These are phyloP conservation scores for Claviceps maximensis DNA, from an alignment of 2,329 filamentous ascomycete species.

Conservation along the genomic window DNA sequence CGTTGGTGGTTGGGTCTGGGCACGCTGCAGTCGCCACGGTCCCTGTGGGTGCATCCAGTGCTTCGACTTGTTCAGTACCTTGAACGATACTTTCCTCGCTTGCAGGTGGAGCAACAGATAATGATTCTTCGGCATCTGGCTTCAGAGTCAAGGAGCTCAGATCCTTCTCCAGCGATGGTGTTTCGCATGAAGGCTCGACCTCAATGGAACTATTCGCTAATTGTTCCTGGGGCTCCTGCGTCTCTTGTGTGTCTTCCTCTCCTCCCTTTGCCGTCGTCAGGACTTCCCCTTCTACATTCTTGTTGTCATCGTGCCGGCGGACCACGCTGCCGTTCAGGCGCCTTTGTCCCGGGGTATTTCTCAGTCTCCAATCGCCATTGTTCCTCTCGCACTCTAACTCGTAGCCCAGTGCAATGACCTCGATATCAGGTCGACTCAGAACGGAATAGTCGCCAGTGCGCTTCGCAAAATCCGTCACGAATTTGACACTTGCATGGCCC, in stretches of 20 bases:
- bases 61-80: not conserved
- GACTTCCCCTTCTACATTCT: conserved; percentile 24
- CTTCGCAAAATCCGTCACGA: conserved; percentile 73
- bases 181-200: conserved; percentile 12
- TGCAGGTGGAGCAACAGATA: not conserved
- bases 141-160: conserved; percentile 15
- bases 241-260: too few relatives aligned
- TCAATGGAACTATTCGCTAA: not conserved
- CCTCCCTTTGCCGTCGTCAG: conserved; percentile 10
- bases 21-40: not conserved
- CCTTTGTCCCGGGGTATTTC: conserved; percentile 69
- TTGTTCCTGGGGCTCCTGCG: not conserved
- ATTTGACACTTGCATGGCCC: conserved; percentile 59
- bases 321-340: conserved; percentile 51
- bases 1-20: conserved; percentile 21
- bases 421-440: conserved; percentile 77
- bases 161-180: conserved; percentile 5
- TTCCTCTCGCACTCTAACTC: conserved; percentile 89
- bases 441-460: conserved; percentile 83
- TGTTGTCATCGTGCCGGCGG: not conserved
- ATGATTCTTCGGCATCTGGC: not conserved
- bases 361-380: conserved; percentile 74
- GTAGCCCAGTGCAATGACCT: conserved; percentile 80
- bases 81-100: conserved; percentile 1
- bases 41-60: conserved; percentile 8